Base-by-base conservation (phyloP, 495 filamentous ascomycete species). In the Annulohypoxylon stygium region DNA sequence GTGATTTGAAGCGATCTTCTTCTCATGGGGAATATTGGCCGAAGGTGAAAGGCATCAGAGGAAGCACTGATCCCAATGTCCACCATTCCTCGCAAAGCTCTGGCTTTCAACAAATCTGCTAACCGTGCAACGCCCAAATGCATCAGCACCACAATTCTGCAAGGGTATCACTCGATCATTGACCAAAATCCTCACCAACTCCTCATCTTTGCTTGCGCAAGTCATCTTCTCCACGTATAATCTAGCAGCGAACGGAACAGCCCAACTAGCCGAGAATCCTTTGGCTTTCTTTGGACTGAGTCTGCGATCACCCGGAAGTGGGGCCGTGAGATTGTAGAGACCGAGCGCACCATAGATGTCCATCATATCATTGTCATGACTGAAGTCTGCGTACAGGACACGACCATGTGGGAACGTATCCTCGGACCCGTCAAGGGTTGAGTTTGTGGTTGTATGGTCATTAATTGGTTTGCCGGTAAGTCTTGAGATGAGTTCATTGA, bases 161-260 rank as follows among this genome's bases (percentile, higher is more conserved):
- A 96, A 71, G 4, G 88, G 90, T 60, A 93, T 81, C 9, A 97
- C 93, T 39, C 93, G 85, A 75, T 94, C 92, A 82, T 97, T 97
- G 9, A 97, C 84, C 57, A 97, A 74, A 0, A 95, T 86, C 10
- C 94, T 84, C 6, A 97, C 92, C 54, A 90, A 82, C 75, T 93
- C 91, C 65, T 85, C 80, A 2, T 72, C 50, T 8, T 78, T 76
- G 9, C 76, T 80, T 0, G 70, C 58, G 76, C 94, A 97, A 18
- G 76, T 76, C 92, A 97, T 91, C 86, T 93, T 93, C 87, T 97
- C 94, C 55, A 97, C 85, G 76, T 94, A 96, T 61, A 90, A 86
- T 48, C 93, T 83, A 4, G 87, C 90, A 0, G 85, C 93, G 80
- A 97, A 97, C 4, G 93, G 92, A 58, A 95, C 93, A 23, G 88